Evolutionary conservation across 1,284 basidiomycete species (phyloP).

Genomic region (Anthracocystis panici-leucophaei): DNA sequence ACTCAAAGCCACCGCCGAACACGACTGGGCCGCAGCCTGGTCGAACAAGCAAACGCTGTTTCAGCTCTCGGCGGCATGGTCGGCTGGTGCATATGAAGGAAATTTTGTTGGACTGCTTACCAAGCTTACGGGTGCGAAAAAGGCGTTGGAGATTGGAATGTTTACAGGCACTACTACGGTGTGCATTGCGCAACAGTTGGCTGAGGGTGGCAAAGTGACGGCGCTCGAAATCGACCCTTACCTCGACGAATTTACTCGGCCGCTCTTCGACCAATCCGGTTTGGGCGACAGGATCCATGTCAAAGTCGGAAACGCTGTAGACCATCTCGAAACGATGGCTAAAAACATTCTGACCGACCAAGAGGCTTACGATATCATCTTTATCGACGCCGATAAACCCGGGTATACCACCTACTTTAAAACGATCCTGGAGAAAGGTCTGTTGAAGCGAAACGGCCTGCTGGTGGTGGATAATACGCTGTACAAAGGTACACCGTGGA

Average conservation of each 20-base stretch:
- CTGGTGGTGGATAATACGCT: slow-evolving; percentile 69
- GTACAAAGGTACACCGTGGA: slow-evolving; percentile 63
- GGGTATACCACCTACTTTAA: slow-evolving; percentile 63
- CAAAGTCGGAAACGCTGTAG: slow-evolving; percentile 59
- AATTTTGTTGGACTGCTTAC: slow-evolving; percentile 55
- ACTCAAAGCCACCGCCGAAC: slow-evolving; percentile 48
- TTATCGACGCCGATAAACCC: slow-evolving; percentile 70
- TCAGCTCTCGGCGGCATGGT: slow-evolving; percentile 43
- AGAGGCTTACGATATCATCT: slow-evolving; percentile 67
- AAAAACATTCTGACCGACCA: slow-evolving; percentile 31
- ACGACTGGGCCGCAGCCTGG: slow-evolving; percentile 55
- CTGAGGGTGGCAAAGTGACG: slow-evolving; percentile 55
- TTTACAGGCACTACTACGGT: slow-evolving; percentile 62
- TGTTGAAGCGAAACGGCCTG: slow-evolving; percentile 58
- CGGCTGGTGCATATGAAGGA: slow-evolving; percentile 58
- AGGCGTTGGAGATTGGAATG: slow-evolving; percentile 62
- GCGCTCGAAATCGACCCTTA: slow-evolving; percentile 68
- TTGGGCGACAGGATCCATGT: slow-evolving; percentile 62
- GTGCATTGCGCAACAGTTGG: slow-evolving; percentile 50
- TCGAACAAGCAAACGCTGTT: slow-evolving; percentile 35
- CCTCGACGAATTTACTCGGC: slow-evolving; percentile 59
- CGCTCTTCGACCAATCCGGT: slow-evolving; percentile 63
- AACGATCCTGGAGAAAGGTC: slow-evolving; percentile 53
- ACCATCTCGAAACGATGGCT: slow-evolving; percentile 52
- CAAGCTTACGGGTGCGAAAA: slow-evolving; percentile 38